phyloP scores from a whole-genome alignment of 2,329 filamentous ascomycete species.

The Fusarium udum region DNA sequence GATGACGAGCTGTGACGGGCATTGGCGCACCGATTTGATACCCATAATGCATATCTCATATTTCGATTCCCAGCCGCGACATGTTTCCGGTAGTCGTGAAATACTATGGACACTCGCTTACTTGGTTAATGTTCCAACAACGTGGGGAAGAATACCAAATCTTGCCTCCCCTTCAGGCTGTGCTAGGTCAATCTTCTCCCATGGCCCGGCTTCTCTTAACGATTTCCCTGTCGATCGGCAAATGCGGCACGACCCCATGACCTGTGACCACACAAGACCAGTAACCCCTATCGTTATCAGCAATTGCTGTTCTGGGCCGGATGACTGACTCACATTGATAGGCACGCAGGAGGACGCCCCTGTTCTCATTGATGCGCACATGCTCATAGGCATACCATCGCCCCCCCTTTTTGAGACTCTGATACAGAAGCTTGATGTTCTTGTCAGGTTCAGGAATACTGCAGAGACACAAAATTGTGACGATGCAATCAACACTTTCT shows the following conservation, averaged over 20 bases:
- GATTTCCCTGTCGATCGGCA: constrained; percentile 58
- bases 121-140: constrained; percentile 64
- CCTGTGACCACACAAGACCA: constrained; percentile 62
- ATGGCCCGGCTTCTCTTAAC: constrained; percentile 60
- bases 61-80: neutral
- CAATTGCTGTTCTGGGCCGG: neutral
- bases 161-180: constrained; percentile 54
- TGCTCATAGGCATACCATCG: constrained; percentile 73
- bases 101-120: constrained; percentile 38
- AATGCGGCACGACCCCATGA: constrained; percentile 63
- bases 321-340: constrained; percentile 61
- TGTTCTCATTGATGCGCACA: constrained; percentile 53
- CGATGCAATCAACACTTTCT: constrained; percentile 66
- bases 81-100: neutral
- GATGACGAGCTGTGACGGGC: constrained; percentile 50
- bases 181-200: constrained; percentile 59
- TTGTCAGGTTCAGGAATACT: constrained; percentile 68
- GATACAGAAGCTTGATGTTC: constrained; percentile 65
- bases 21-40: constrained; percentile 37
- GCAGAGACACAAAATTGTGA: constrained; percentile 70
- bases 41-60: constrained; percentile 21
- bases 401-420: constrained; percentile 68
- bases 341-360: constrained; percentile 52
- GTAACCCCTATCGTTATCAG: constrained; percentile 52
- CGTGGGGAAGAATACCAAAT: constrained; percentile 57